These are phyloP conservation scores for Erythrophleum fordii DNA, from an alignment of 306 rosid genomes.

Conservation along the genomic window DNA sequence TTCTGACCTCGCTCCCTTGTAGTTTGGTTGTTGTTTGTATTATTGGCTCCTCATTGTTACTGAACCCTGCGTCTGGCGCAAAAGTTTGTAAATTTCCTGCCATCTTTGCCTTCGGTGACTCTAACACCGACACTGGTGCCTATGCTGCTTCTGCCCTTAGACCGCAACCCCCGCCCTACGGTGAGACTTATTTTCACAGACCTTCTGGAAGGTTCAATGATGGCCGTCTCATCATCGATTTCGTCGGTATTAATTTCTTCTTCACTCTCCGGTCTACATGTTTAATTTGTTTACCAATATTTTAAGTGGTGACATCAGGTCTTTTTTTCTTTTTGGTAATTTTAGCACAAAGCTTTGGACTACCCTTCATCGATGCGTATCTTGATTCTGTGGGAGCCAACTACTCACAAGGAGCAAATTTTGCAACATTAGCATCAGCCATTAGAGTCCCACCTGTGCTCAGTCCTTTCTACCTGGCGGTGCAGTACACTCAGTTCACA, in stretches of 20 bases:
- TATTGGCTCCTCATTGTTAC: neutral
- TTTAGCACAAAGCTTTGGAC: neutral
- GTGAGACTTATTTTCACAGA: slow-evolving; percentile 47
- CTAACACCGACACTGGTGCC: slow-evolving; percentile 63
- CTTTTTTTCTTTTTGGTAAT: neutral
- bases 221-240: neutral
- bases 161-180: slow-evolving; percentile 42
- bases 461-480: neutral
- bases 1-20: neutral
- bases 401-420: neutral
- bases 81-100: slow-evolving; percentile 53
- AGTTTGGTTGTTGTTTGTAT: slow-evolving; percentile 17
- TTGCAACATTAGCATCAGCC: neutral
- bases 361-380: neutral
- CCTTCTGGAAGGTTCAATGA: slow-evolving; percentile 41
- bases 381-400: neutral
- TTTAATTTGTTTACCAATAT: neutral
- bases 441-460: neutral
- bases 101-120: slow-evolving; percentile 61
- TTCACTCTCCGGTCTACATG: neutral
- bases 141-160: neutral
- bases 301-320: neutral
- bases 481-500: neutral
- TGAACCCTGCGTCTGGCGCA: slow-evolving; percentile 21
- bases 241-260: neutral